Conservation (phyloP, 2,329 filamentous ascomycete genomes). For the Xylaria sp. region DNA sequence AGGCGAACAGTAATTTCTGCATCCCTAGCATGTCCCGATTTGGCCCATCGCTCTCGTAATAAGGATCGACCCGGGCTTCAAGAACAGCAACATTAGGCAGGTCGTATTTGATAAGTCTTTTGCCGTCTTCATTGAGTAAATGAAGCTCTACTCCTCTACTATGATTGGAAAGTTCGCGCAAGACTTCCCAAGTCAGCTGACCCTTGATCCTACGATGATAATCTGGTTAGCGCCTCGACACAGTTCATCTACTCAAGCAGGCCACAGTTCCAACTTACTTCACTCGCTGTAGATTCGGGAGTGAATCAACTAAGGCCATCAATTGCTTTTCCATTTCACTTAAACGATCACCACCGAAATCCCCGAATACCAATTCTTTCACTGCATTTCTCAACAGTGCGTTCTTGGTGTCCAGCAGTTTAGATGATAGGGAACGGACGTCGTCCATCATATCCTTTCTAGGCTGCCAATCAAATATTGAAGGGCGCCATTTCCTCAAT, state of each 20-base stretch:
- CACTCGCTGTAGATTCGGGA: constrained; percentile 28
- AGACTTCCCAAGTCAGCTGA: constrained; percentile 1
- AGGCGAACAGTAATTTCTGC: constrained; percentile 28
- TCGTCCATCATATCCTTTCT: background rate
- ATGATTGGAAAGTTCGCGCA: background rate
- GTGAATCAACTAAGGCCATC: constrained; percentile 15
- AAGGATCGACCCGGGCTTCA: background rate
- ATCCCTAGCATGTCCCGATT: constrained; percentile 19
- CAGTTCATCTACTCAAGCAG: background rate
- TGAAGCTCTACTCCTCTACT: constrained; percentile 16
- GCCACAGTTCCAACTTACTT: constrained; percentile 8
- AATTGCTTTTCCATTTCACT: constrained; percentile 15
- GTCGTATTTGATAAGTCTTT: background rate
- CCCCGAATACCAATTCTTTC: constrained; percentile 23
- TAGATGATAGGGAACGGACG: constrained; percentile 1
- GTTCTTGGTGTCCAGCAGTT: constrained; percentile 7
- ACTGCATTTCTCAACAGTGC: constrained; percentile 24
- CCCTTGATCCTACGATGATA: constrained; percentile 11
- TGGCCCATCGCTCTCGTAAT: background rate
- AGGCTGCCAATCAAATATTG: background rate
- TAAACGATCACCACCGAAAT: background rate
- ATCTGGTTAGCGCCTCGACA: background rate
- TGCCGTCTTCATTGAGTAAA: constrained; percentile 27
- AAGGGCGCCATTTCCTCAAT: background rate
- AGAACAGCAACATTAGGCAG: constrained; percentile 19